Evolutionary conservation across 2,329 filamentous ascomycete genomes (phyloP).

Genomic region (Chaetoscypha palmicola): DNA sequence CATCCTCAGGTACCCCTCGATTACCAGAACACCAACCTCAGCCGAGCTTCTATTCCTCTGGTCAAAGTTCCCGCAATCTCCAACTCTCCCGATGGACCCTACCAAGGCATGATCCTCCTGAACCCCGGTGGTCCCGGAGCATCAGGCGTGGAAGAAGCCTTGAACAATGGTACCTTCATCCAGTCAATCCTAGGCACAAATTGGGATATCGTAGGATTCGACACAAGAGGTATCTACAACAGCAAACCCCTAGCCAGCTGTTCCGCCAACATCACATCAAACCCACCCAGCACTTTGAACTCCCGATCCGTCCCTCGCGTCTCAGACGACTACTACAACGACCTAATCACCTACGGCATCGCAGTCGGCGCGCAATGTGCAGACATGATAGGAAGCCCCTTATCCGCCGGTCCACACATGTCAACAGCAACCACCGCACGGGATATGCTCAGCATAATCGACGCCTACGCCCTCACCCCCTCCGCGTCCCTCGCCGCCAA

Average conservation of each 20-base stretch:
- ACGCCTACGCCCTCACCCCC: slow-evolving; percentile 1
- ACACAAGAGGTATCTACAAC: slow-evolving; percentile 37
- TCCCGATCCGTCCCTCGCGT: background rate
- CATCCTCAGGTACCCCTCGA: background rate
- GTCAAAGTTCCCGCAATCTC: slow-evolving; percentile 9
- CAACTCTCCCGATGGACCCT: slow-evolving; percentile 7
- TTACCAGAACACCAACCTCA: background rate
- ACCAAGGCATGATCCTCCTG: slow-evolving; percentile 13
- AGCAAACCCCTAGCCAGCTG: slow-evolving; percentile 12
- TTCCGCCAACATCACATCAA: no score
- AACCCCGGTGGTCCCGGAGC: slow-evolving; percentile 21
- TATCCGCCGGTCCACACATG: slow-evolving; percentile 5
- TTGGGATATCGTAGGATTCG: slow-evolving; percentile 44
- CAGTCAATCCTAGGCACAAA: slow-evolving; percentile 40
- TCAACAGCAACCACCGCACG: slow-evolving; percentile 3
- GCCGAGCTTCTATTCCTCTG: slow-evolving; percentile 1
- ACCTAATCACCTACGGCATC: background rate
- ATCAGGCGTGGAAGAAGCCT: slow-evolving; percentile 10
- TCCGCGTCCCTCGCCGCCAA: background rate
- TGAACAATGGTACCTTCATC: slow-evolving; percentile 25
- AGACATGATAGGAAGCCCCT: background rate
- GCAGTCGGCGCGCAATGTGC: background rate
- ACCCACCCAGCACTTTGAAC: slow-evolving; percentile 25
- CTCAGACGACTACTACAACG: slow-evolving; percentile 3
- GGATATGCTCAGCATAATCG: slow-evolving; percentile 7